A percentile compares a stretch with the other conserved stretches of the same genome.
These are phyloP conservation scores for Vaccinium macrocarpon DNA, from an alignment of 148 eudicot genomes.

Conservation along the genomic window DNA sequence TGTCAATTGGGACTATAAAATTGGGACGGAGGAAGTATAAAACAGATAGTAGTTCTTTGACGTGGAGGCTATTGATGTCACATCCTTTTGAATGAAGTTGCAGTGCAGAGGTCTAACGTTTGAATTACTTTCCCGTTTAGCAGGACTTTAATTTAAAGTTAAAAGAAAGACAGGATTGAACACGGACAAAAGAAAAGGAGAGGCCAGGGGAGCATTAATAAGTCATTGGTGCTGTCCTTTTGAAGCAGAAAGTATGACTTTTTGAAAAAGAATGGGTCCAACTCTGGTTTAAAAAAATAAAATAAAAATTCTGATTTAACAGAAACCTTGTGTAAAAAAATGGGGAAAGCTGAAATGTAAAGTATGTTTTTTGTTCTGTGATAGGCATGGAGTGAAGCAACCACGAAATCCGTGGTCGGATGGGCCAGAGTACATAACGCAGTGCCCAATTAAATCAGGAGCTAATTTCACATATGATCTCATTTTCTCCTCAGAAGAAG, in stretches of 20 bases:
- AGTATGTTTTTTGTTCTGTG: not conserved
- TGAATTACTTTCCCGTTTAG: too few species aligned
- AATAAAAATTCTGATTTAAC: not conserved
- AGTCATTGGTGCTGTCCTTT: not conserved
- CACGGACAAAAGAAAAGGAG: not conserved
- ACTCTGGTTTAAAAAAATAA: not conserved
- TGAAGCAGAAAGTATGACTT: not conserved
- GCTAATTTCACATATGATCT: not conserved
- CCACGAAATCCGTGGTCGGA: constrained; percentile 16
- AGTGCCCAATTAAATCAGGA: constrained; percentile 11
- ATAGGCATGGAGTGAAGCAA: constrained; percentile 5
- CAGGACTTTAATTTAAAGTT: too few species aligned
- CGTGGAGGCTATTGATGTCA: too few species aligned
- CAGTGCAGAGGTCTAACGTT: too few species aligned
- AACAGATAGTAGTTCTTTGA: too few species aligned
- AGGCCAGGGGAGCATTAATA: not conserved
- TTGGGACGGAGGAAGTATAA: too few species aligned
- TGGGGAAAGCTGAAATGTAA: not conserved
- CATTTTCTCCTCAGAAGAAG: constrained; percentile 8
- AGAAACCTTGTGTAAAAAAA: not conserved
- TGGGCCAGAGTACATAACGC: constrained; percentile 7
- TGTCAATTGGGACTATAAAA: too few species aligned
- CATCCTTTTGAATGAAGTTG: too few species aligned
- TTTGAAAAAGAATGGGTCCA: not conserved
- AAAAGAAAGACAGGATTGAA: too few species aligned